phyloP scores from a whole-genome alignment of 163 green algal genomes.

The Trebouxiophyceae sp. region DNA sequence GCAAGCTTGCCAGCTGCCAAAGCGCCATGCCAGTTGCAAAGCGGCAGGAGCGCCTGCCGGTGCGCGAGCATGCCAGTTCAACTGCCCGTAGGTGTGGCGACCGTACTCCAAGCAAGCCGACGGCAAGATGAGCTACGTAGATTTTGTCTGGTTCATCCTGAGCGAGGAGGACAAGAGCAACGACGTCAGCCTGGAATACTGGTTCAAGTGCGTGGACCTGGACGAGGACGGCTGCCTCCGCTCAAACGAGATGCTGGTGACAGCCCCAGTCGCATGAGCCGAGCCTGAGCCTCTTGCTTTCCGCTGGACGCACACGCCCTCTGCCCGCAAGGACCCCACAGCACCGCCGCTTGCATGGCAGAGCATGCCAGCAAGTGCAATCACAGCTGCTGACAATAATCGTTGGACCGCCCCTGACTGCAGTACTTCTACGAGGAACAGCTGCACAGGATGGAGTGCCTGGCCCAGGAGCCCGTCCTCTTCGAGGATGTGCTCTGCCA shows the following conservation, averaged over 20 bases:
- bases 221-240: constrained; percentile 82
- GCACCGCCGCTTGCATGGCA: no score
- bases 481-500: constrained; percentile 97
- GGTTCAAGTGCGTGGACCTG: constrained; percentile 91
- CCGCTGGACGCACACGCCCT: no score
- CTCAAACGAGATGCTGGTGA: constrained; percentile 75
- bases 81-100: no score
- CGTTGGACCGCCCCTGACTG: no score
- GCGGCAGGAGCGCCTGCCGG: not conserved
- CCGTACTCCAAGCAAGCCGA: no score
- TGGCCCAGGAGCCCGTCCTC: constrained; percentile 86
- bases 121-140: constrained; percentile 93
- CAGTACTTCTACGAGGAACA: constrained; percentile 98
- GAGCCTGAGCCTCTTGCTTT: no score
- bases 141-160: constrained; percentile 99
- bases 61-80: not conserved
- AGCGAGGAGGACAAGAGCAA: constrained; percentile 97
- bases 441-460: constrained; percentile 92
- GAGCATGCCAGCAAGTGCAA: no score
- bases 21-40: no score
- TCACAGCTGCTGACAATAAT: no score
- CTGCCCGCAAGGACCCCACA: no score
- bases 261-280: no score
- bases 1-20: no score
- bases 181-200: constrained; percentile 89